Evolutionary conservation across 2,329 filamentous ascomycete genomes (phyloP), one percentile per base, ranked within the genome.

Genomic region (Colletotrichum trifolii): DNA sequence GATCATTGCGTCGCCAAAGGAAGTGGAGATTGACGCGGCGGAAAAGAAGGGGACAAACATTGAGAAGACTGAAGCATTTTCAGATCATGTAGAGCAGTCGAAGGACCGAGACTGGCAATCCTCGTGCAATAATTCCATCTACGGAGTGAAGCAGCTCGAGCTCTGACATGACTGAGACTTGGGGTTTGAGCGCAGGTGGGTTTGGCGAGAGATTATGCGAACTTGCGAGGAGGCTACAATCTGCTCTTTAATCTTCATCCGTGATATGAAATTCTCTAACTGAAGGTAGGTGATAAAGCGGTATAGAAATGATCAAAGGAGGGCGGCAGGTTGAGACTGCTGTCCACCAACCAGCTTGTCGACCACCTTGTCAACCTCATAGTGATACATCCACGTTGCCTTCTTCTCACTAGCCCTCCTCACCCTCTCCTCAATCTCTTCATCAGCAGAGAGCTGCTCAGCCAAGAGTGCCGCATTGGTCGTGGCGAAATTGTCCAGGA

Each of bases 331-430:
- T 11, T 65, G 62, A 4, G 11, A n/a, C 5, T 13, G 34, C n/a
- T 47, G 57, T 8, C 50, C 46, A 4, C 57, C 36, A 0, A 65
- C 8, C 10, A 65, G 4, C 17, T 52, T 42, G 1, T 62, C 62
- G 2, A 65, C 57, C 35, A 48, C 62, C n/a, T 61, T 65, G 2
- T 61, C 62, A 36, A 74, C 59, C 17, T 73, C 68, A 46, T 74
- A 73, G 47, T 70, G 35, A 53, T 74, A 72, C 69, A 74, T 74
- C 72, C 71, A 74, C 3, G 49, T 69, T 13, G 68, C 63, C 39
- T 67, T 69, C 40, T 68, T 69, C 6, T 71, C 65, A 38, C 58
- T 67, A 0, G 69, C 70, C 12, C 70, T 69, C 54, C 45, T 65
- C 0, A 72, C 57, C 2, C 67, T 67, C 59, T 70, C 62, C 48